Conservation (phyloP, 2,329 filamentous ascomycete genomes). For the Cryphonectria naterciae region DNA sequence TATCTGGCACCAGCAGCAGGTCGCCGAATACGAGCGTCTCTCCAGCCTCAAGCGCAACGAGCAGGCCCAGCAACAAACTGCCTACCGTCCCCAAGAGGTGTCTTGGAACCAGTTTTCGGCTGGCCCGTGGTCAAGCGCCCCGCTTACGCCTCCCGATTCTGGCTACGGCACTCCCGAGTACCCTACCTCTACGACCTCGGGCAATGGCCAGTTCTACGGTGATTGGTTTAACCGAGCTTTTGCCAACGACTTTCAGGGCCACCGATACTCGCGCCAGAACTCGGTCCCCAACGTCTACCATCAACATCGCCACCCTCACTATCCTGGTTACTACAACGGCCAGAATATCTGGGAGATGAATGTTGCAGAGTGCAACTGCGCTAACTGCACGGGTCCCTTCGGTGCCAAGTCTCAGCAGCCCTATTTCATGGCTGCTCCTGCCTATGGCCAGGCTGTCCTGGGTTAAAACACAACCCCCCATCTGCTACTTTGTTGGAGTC, state of each 20-base stretch:
- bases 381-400: slow-evolving; percentile 48
- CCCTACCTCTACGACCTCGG: slow-evolving; percentile 57
- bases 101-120: slow-evolving; percentile 49
- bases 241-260: slow-evolving; percentile 43
- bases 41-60: slow-evolving; percentile 48
- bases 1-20: slow-evolving; percentile 58
- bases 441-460: slow-evolving; percentile 60
- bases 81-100: slow-evolving; percentile 51
- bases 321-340: slow-evolving; percentile 50
- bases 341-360: slow-evolving; percentile 57
- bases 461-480: slow-evolving; percentile 40
- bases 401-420: slow-evolving; percentile 47
- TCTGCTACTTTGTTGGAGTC: background rate
- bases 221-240: slow-evolving; percentile 57
- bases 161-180: slow-evolving; percentile 66
- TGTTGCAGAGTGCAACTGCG: slow-evolving; percentile 54
- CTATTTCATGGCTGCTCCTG: slow-evolving; percentile 51
- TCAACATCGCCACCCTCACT: slow-evolving; percentile 46
- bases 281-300: slow-evolving; percentile 43
- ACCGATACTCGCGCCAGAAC: slow-evolving; percentile 37
- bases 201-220: slow-evolving; percentile 56
- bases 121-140: slow-evolving; percentile 44
- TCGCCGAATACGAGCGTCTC: slow-evolving; percentile 54
- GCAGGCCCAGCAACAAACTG: slow-evolving; percentile 32
- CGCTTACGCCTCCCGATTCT: slow-evolving; percentile 63